phyloP scores from a whole-genome alignment of 495 filamentous ascomycete species.

The Neurospora sp. region DNA sequence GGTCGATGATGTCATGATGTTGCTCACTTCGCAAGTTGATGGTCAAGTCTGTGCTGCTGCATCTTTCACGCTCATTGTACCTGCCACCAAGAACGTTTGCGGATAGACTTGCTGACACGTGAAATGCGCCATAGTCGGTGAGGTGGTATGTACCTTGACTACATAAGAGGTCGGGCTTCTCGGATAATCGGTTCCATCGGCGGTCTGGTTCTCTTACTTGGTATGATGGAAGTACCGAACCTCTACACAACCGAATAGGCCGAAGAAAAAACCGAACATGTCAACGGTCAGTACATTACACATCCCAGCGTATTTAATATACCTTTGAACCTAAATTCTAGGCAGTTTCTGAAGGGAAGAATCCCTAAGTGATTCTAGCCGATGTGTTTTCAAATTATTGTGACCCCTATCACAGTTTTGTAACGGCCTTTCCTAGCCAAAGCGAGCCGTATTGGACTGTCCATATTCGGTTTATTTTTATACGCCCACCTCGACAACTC shows the following conservation, averaged over 20 bases:
- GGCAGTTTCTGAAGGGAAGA: background rate
- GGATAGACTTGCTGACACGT: background rate
- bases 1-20: background rate
- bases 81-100: background rate
- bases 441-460: background rate
- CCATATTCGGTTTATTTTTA: background rate
- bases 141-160: background rate
- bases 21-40: background rate
- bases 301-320: background rate
- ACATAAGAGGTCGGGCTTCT: background rate
- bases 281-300: background rate
- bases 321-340: background rate
- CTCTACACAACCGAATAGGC: background rate
- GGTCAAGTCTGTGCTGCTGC: background rate
- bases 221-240: too few species aligned
- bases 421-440: background rate
- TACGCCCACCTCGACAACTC: background rate
- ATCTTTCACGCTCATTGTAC: background rate
- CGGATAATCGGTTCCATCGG: background rate
- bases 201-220: background rate
- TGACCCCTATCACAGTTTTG: background rate
- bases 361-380: background rate
- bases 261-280: background rate
- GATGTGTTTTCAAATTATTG: background rate
- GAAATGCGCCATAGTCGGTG: background rate